Conservation (phyloP, 2,329 filamentous ascomycete genomes). For the Neurospora sp. region DNA sequence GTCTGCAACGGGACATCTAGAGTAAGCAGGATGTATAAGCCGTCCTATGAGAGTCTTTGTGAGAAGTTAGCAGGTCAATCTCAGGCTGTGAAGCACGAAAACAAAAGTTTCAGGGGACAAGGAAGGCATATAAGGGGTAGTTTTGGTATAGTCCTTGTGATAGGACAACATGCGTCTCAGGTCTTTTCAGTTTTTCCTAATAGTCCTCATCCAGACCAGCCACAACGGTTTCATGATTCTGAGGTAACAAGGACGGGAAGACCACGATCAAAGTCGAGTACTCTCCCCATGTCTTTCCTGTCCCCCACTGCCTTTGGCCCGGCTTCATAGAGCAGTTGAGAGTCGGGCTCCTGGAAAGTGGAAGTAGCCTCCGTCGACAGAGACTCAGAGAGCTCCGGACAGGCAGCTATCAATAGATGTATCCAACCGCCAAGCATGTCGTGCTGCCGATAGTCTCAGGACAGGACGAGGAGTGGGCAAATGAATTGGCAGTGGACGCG, state of each 20-base stretch:
- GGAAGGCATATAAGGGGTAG: background rate
- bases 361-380: slow-evolving; percentile 20
- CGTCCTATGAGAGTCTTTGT: background rate
- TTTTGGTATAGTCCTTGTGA: background rate
- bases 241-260: background rate
- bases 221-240: slow-evolving; percentile 37
- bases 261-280: background rate
- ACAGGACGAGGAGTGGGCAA: slow-evolving; percentile 7
- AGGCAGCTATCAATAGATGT: slow-evolving; percentile 12
- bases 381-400: slow-evolving; percentile 2
- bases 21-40: slow-evolving; percentile 3
- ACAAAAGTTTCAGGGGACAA: background rate
- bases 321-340: slow-evolving; percentile 39
- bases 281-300: slow-evolving; percentile 5
- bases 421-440: slow-evolving; percentile 9
- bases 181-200: slow-evolving; percentile 62
- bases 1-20: slow-evolving; percentile 1
- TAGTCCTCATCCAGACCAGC: slow-evolving; percentile 39
- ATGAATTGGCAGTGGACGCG: slow-evolving; percentile 13
- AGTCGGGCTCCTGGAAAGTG: slow-evolving; percentile 43
- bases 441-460: slow-evolving; percentile 11
- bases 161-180: slow-evolving; percentile 42
- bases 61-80: background rate
- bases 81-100: background rate
- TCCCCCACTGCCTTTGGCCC: slow-evolving; percentile 33